Conservation (phyloP, 352 stramenopile genomes). For the Elongisporangium anandrum region DNA sequence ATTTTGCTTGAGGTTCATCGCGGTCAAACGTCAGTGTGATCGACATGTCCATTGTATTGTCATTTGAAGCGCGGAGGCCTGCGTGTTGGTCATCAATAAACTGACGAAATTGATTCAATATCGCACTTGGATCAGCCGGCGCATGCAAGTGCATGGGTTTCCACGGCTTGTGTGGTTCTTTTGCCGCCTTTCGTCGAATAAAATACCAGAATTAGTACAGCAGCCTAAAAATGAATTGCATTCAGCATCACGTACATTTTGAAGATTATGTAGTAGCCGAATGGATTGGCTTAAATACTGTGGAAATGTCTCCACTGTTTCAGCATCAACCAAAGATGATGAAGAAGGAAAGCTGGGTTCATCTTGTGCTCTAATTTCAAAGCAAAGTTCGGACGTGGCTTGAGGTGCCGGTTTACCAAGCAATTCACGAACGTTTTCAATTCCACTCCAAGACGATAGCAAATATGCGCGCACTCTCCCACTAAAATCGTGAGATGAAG, state of each 20-base stretch:
- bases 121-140: background rate
- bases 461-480: background rate
- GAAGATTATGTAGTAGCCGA: background rate
- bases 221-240: background rate
- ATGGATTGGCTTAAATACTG: background rate
- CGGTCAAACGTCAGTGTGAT: slow-evolving; percentile 7
- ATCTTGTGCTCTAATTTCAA: background rate
- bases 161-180: background rate
- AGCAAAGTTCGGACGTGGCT: slow-evolving; percentile 7
- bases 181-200: background rate
- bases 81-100: slow-evolving; percentile 7
- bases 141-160: background rate
- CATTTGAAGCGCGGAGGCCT: background rate
- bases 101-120: slow-evolving; percentile 2
- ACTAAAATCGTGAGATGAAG: background rate
- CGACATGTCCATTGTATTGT: slow-evolving; percentile 12
- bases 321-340: background rate
- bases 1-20: background rate
- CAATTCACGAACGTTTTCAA: slow-evolving; percentile 12
- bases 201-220: background rate
- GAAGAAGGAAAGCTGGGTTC: background rate
- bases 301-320: background rate
- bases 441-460: slow-evolving; percentile 11
- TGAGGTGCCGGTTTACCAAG: slow-evolving; percentile 6
- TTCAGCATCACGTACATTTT: background rate